Base-by-base conservation (phyloP, 108 stramenopile species). In the Fistulifera solaris region DNA sequence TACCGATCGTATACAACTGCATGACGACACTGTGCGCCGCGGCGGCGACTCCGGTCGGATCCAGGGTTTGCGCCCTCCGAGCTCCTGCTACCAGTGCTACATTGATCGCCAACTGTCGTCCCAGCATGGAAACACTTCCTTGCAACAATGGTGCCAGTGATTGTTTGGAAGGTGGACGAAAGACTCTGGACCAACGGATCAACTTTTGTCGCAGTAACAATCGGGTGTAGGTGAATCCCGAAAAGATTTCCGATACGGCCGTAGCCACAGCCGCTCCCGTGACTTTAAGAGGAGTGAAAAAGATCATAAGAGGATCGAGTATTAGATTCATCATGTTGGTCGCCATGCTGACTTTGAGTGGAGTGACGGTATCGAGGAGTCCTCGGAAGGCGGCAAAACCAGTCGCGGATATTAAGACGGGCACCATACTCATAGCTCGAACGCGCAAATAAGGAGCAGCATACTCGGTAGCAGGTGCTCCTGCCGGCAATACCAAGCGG, bases 11-110 rank as follows among this genome's bases (percentile, higher is more conserved):
- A 60, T 80, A 83, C 15, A 85, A 78, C 65, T 87, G 85, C 80
- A 82, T 84, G 7, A 79, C 74, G 49, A 92, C 87, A 0, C 83
- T 81, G 63, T 87, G 83, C 15, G 89, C 89, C 5, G 89, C 89
- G 12, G 81, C 89, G 1, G 72, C 45, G 11, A 87, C 77, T 23
- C 89, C 89, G 14, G 73, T 62, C 0, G 85, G 67, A 60, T 92
- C 89, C 75, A 92, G 65, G 11, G 59, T 47, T 52, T 87, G 85
- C 0, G 85, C 80, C 41, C 78, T 42, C 27, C 89, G 63, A 2
- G 85, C 75, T 11, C 82, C 89, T 1, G 77, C 53, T 3, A 84
- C 57, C 59, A 92, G 76, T 4, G 71, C 83, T 19, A 77, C 54
- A 59, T 87, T 92, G 15, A 92, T 53, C 0, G 81, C 78, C 16